These are phyloP conservation scores for Geranium rotundifolium DNA, from an alignment of 345 rosid genomes.

Conservation along the genomic window DNA sequence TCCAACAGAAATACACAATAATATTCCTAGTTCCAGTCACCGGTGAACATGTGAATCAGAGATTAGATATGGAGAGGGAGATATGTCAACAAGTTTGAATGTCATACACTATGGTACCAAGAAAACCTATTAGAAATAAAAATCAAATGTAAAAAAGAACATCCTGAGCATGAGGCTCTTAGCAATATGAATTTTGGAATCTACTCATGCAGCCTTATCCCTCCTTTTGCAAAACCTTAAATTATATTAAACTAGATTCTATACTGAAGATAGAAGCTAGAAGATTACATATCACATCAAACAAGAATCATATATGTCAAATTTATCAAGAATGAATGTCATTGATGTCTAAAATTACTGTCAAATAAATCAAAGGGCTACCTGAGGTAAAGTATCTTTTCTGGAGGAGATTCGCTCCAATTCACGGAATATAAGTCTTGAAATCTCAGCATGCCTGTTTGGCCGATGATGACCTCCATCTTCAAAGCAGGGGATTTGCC, in stretches of 20 bases:
- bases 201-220: no score
- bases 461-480: constrained; percentile 98
- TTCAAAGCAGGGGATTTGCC: constrained; percentile 96
- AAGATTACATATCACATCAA: no score
- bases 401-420: constrained; percentile 54
- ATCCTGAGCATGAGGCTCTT: no score
- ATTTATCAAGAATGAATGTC: background rate
- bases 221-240: background rate
- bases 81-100: background rate
- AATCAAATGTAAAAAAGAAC: no score
- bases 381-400: constrained; percentile 73
- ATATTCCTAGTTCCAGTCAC: no score
- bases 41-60: background rate
- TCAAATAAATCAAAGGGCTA: constrained; percentile 15
- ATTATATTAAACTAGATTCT: background rate
- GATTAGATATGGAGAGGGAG: background rate
- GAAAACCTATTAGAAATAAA: background rate
- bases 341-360: constrained; percentile 1
- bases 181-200: no score
- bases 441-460: constrained; percentile 93
- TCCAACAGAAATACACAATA: no score
- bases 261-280: background rate
- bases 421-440: constrained; percentile 83
- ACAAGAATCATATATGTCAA: background rate
- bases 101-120: background rate